Base-by-base conservation (phyloP, 805 yeast genomes). In the Candida glaebosa region DNA sequence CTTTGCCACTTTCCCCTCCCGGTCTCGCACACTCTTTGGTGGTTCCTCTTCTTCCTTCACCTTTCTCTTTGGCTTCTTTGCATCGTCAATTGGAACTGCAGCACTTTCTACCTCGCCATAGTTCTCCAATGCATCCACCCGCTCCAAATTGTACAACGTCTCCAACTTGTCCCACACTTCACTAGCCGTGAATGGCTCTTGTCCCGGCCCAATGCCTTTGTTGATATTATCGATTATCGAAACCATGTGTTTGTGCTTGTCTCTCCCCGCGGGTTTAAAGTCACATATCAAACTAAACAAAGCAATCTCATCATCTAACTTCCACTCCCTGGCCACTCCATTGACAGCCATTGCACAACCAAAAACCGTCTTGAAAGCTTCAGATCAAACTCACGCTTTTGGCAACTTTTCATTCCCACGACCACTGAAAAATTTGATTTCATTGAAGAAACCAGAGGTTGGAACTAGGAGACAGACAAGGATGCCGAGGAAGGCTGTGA, bases 201-300 rank as follows among this genome's bases (percentile, higher is more conserved):
- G 48, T 10, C 48, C 45, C 17, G 47, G 39, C 34, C 47, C 34
- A 53, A 47, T 38, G 31, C 60, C 44, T 50, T 65, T 47, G 58
- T 66, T 51, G 51, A 76, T 56, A 38, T 62, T 50, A 47, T 67
- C 58, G 54, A 73, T 43, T 59, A 79, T 62, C 49, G 62, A 52
- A 26, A 56, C 57, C 63, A 76, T 58, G 45, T 75, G 66, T 50
- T 65, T 62, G 42, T 73, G 69, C 40, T 69, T 73, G 40, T 66
- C 53, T 24, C 57, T 54, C 1, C 95, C 95, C 0, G 81, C 82
- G 0, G 93, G 93, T 56, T 81, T 82, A 62, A 69, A 72, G 51
- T 76, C 80, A 48, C 87, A 78, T 1, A 82, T 69, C 38, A 85
- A 76, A 41, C 76, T 65, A 50, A 83, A 75, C 18, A 85, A 69